Conservation (phyloP, 2,329 filamentous ascomycete species). For the Thermothelomyces thermophilus region DNA sequence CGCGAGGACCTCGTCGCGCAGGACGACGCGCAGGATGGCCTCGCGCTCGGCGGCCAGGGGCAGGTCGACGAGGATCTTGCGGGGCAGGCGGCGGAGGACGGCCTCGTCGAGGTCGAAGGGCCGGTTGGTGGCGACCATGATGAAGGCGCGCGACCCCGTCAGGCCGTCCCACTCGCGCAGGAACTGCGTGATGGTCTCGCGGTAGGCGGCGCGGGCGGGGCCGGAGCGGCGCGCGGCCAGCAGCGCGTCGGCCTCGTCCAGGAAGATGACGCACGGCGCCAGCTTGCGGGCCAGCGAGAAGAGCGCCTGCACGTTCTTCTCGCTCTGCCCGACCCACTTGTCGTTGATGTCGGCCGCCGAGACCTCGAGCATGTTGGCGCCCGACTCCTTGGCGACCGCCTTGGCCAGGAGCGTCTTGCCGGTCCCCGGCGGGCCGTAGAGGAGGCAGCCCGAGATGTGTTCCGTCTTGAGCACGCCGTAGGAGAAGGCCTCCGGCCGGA, state of each 20-base stretch:
- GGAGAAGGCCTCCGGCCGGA: conserved; percentile 87
- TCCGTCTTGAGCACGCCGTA: conserved; percentile 91
- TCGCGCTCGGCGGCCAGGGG: conserved; percentile 55
- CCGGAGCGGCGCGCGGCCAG: conserved; percentile 68
- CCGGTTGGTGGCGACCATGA: conserved; percentile 96
- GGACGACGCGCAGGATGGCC: conserved; percentile 62
- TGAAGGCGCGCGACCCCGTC: conserved; percentile 72
- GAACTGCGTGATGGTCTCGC: conserved; percentile 95
- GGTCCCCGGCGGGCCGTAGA: conserved; percentile 83
- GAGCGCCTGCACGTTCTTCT: conserved; percentile 91
- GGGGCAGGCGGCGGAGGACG: conserved; percentile 67
- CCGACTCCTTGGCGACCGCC: conserved; percentile 61
- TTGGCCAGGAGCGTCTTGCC: conserved; percentile 66
- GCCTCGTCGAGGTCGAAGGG: conserved; percentile 93
- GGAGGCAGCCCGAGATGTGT: conserved; percentile 79
- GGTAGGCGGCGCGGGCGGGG: conserved; percentile 62
- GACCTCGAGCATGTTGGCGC: conserved; percentile 74
- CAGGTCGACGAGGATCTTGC: conserved; percentile 66
- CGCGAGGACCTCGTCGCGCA: conserved; percentile 60
- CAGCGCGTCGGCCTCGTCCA: conserved; percentile 93
- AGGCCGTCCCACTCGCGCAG: conserved; percentile 95
- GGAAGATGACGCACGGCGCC: conserved; percentile 87
- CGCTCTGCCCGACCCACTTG: conserved; percentile 92
- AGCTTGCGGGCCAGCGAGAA: conserved; percentile 89
- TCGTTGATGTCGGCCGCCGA: conserved; percentile 89